phyloP scores from a whole-genome alignment of 768 basidiomycete species.

The Hygrophoropsis aurantiaca region DNA sequence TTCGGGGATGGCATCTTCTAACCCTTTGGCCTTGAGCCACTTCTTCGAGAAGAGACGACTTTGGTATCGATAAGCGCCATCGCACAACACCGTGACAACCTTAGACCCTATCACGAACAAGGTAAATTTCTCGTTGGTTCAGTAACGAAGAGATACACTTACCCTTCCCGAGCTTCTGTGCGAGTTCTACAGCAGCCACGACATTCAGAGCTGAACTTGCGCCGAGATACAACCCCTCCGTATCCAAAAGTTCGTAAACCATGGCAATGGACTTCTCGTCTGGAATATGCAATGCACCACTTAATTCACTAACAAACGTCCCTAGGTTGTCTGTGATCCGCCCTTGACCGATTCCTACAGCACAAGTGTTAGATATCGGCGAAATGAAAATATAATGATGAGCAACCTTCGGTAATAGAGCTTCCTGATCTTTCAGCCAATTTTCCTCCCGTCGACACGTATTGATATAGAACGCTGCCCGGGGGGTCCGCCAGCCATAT shows the following conservation, averaged over 20 bases:
- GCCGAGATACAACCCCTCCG: constrained; percentile 92
- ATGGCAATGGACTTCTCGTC: constrained; percentile 90
- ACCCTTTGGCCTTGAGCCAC: constrained; percentile 83
- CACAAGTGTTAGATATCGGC: background rate
- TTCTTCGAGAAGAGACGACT: constrained; percentile 91
- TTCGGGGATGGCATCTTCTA: constrained; percentile 77
- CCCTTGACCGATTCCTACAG: constrained; percentile 91
- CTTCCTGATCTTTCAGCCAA: constrained; percentile 77
- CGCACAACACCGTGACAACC: constrained; percentile 87
- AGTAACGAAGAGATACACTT: background rate
- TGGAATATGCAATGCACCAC: constrained; percentile 82
- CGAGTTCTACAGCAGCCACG: constrained; percentile 89
- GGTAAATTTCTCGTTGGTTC: constrained; percentile 1
- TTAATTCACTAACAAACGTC: constrained; percentile 74
- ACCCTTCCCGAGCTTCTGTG: constrained; percentile 83
- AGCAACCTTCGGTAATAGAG: constrained; percentile 86
- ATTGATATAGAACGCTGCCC: constrained; percentile 87
- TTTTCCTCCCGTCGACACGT: constrained; percentile 77
- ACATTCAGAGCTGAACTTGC: constrained; percentile 95
- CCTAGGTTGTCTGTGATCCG: constrained; percentile 90
- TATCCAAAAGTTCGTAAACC: constrained; percentile 90
- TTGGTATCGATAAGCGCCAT: constrained; percentile 97
- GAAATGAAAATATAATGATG: constrained; percentile 1
- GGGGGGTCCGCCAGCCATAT: constrained; percentile 97
- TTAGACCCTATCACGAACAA: constrained; percentile 58